phyloP scores from a whole-genome alignment of 306 rosid species.

The Sophora flavescens region DNA sequence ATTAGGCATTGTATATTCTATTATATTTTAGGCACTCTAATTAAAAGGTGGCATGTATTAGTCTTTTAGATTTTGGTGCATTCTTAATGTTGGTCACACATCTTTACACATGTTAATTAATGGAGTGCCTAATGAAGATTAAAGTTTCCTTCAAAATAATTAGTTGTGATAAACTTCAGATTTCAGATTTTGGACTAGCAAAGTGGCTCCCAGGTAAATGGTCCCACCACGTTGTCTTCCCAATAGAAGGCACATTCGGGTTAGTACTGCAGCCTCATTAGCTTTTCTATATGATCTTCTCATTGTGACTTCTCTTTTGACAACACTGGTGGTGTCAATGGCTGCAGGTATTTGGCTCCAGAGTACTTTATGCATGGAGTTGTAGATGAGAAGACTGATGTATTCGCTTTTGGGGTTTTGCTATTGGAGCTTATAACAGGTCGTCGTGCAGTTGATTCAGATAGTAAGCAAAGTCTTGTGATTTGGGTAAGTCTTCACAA shows the following conservation, averaged over 20 bases:
- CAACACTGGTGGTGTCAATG: conserved; percentile 35
- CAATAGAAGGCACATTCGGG: conserved; percentile 99
- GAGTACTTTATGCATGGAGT: conserved; percentile 98
- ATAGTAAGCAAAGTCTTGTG: conserved; percentile 85
- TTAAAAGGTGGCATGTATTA: no score
- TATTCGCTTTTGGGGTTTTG: conserved; percentile 90
- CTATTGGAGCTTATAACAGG: conserved; percentile 92
- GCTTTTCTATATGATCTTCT: conserved; percentile 2
- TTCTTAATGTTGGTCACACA: background rate
- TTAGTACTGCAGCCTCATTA: conserved; percentile 49
- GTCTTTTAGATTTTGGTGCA: background rate
- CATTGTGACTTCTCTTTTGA: conserved; percentile 22
- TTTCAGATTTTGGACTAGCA: conserved; percentile 96
- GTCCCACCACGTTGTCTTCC: conserved; percentile 93
- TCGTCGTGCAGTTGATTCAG: conserved; percentile 89
- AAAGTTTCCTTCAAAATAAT: conserved; percentile 15
- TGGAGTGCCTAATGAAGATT: background rate
- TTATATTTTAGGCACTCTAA: no score
- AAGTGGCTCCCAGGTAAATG: conserved; percentile 97
- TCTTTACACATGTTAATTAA: background rate
- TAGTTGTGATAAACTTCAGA: conserved; percentile 52
- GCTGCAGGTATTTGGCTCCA: conserved; percentile 86
- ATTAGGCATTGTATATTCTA: no score
- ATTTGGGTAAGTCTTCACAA: conserved; percentile 68
- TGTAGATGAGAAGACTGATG: conserved; percentile 92